phyloP scores from a whole-genome alignment of 306 rosid genomes.

The Neltuma alba region DNA sequence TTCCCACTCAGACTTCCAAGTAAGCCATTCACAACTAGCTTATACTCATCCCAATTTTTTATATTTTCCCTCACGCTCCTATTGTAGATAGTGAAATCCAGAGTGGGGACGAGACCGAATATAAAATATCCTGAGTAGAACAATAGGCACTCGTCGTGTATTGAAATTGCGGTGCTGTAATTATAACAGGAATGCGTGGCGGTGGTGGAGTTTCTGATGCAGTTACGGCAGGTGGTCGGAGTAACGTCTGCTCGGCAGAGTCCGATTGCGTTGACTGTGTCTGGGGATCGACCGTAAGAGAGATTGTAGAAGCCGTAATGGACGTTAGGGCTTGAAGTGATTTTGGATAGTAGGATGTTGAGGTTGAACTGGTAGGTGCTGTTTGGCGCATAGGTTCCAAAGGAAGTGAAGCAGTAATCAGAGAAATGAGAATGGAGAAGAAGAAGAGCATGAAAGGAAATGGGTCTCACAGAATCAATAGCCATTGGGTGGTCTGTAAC shows the following conservation, averaged over 20 bases:
- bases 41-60: too few species aligned
- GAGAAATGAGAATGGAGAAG: neutral
- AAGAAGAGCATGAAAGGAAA: too few species aligned
- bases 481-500: too few species aligned
- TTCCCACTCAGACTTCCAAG: neutral
- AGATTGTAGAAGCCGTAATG: too few species aligned
- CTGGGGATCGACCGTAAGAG: too few species aligned
- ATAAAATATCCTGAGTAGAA: slow-evolving; percentile 32
- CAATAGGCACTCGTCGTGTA: slow-evolving; percentile 35
- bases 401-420: neutral
- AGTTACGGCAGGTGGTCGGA: slow-evolving; percentile 32
- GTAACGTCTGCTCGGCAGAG: slow-evolving; percentile 55
- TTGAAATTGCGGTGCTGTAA: slow-evolving; percentile 34
- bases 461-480: too few species aligned
- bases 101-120: neutral
- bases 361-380: slow-evolving; percentile 51
- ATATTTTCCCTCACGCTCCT: neutral
- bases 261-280: slow-evolving; percentile 37
- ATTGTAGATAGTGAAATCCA: neutral
- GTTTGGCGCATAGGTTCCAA: slow-evolving; percentile 32
- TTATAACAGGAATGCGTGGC: slow-evolving; percentile 22
- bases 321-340: slow-evolving; percentile 20
- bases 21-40: slow-evolving; percentile 3
- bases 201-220: slow-evolving; percentile 39
- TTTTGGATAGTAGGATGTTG: slow-evolving; percentile 40